Evolutionary conservation across 441 rosid genomes (phyloP).

Genomic region (Aleurites moluccanus): DNA sequence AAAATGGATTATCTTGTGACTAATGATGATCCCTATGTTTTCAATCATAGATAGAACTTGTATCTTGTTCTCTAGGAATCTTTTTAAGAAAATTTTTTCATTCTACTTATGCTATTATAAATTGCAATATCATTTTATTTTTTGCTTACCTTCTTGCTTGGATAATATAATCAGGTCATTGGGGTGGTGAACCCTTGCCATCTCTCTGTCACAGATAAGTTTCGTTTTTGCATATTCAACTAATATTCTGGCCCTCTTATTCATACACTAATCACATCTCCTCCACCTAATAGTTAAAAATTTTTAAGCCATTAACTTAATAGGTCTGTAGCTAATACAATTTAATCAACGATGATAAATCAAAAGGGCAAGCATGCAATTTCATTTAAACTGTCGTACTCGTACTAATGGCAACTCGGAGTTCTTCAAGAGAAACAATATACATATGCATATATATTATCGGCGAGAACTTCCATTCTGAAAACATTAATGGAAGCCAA

Average conservation of each 20-base stretch:
- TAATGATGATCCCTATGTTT: neutral
- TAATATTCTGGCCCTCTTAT: too few species aligned
- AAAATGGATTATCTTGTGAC: neutral
- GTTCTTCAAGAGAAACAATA: neutral
- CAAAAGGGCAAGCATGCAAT: neutral
- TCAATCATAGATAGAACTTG: neutral
- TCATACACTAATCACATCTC: too few species aligned
- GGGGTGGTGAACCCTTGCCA: too few species aligned
- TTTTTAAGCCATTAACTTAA: too few species aligned
- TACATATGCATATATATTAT: too few species aligned
- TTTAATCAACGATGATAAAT: neutral
- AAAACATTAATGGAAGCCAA: slow-evolving; percentile 44
- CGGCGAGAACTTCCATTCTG: slow-evolving; percentile 35
- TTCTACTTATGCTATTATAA: neutral
- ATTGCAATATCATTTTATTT: too few species aligned
- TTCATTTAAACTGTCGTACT: neutral
- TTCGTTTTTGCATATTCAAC: too few species aligned
- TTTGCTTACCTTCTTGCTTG: neutral
- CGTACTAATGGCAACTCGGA: neutral
- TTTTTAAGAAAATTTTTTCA: neutral
- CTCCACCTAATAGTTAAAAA: too few species aligned
- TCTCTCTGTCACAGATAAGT: too few species aligned
- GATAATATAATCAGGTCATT: too few species aligned
- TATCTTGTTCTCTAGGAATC: neutral
- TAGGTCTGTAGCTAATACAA: too few species aligned